A percentile compares a stretch with the other conserved stretches of the same genome.
phyloP scores from a whole-genome alignment of 2,329 filamentous ascomycete species.

The Cryoendolithus antarcticus region DNA sequence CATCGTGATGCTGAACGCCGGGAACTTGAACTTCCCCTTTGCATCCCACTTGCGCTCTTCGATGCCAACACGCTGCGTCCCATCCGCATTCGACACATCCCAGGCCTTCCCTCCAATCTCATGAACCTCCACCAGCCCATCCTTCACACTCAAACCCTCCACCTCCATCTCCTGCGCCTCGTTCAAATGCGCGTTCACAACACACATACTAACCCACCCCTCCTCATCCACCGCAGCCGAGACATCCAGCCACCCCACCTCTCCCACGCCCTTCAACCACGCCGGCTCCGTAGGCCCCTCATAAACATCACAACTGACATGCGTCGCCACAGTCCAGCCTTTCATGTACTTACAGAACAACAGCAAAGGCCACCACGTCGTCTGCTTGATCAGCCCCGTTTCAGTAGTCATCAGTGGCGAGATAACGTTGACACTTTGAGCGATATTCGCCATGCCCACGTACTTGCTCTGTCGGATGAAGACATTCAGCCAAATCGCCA shows the following conservation, averaged over 20 bases:
- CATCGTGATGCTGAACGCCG: slow-evolving; percentile 58
- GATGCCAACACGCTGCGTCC: slow-evolving; percentile 50
- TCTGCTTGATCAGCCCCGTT: slow-evolving; percentile 54
- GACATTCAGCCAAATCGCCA: slow-evolving; percentile 62
- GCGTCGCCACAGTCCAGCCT: slow-evolving; percentile 53
- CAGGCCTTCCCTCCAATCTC: slow-evolving; percentile 48
- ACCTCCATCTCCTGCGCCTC: slow-evolving; percentile 26
- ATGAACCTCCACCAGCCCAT: slow-evolving; percentile 41
- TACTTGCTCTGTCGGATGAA: slow-evolving; percentile 60
- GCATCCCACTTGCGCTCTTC: slow-evolving; percentile 52
- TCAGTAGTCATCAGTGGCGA: slow-evolving; percentile 60
- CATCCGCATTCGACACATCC: slow-evolving; percentile 49
- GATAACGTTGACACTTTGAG: slow-evolving; percentile 68
- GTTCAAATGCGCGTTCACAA: slow-evolving; percentile 57
- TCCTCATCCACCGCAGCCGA: slow-evolving; percentile 48
- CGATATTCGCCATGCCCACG: slow-evolving; percentile 68
- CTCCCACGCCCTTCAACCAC: slow-evolving; percentile 53
- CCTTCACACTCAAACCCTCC: neutral
- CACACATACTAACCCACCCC: slow-evolving; percentile 53
- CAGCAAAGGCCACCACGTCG: slow-evolving; percentile 62
- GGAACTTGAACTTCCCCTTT: slow-evolving; percentile 50
- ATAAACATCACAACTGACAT: slow-evolving; percentile 53
- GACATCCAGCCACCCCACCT: slow-evolving; percentile 60
- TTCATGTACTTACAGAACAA: slow-evolving; percentile 63
- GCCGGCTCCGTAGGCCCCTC: slow-evolving; percentile 51